phyloP scores from a whole-genome alignment of 2,329 filamentous ascomycete genomes.

The Colletotrichum liriopes region DNA sequence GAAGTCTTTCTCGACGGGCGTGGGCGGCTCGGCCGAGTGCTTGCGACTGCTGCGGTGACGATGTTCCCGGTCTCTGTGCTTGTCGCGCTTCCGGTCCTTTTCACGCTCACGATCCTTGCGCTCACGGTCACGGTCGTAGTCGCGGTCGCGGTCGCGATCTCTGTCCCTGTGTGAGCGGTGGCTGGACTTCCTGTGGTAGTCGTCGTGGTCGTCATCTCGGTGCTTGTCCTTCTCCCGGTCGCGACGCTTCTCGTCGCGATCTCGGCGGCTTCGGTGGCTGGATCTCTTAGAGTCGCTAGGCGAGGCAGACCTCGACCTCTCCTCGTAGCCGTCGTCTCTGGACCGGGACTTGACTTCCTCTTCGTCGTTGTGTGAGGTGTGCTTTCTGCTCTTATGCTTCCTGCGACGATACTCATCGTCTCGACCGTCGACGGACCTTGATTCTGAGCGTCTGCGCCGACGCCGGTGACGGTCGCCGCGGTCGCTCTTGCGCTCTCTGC shows the following conservation, averaged over 20 bases:
- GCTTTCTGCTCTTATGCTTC: constrained; percentile 61
- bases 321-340: constrained; percentile 59
- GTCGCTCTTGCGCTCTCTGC: constrained; percentile 62
- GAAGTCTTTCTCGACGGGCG: constrained; percentile 57
- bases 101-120: constrained; percentile 55
- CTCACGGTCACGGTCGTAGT: constrained; percentile 58
- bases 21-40: constrained; percentile 48
- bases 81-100: constrained; percentile 56
- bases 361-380: constrained; percentile 61
- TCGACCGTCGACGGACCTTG: constrained; percentile 61
- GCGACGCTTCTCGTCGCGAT: constrained; percentile 65
- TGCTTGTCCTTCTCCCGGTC: constrained; percentile 58
- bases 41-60: constrained; percentile 56
- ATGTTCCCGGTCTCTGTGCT: constrained; percentile 56
- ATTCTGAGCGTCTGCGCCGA: constrained; percentile 70
- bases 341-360: constrained; percentile 58
- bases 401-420: constrained; percentile 67
- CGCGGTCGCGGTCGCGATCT: constrained; percentile 55
- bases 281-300: constrained; percentile 71
- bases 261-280: constrained; percentile 73
- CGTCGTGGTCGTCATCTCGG: constrained; percentile 64
- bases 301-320: constrained; percentile 77
- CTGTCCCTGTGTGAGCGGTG: constrained; percentile 62
- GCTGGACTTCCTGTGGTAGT: constrained; percentile 58
- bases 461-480: constrained; percentile 57